Evolutionary conservation across 192 early-diverging fungal species (phyloP).

Genomic region (Backusella psychrophila): DNA sequence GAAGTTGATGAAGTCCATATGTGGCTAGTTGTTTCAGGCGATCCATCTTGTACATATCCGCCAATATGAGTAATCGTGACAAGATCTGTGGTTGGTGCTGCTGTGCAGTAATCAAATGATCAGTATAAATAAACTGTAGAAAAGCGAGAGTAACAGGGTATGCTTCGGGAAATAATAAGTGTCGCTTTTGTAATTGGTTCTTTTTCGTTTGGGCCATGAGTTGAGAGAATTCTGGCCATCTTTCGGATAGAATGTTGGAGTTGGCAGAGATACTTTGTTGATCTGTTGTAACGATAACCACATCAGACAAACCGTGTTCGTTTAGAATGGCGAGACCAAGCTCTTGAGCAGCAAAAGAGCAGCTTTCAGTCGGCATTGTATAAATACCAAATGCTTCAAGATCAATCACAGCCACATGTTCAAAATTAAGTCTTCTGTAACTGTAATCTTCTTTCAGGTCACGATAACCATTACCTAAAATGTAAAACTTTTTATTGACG

Average conservation of each 20-base stretch:
- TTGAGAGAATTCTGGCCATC: slow-evolving; percentile 55
- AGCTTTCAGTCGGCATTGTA: slow-evolving; percentile 45
- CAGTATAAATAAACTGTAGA: slow-evolving; percentile 39
- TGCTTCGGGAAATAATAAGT: slow-evolving; percentile 26
- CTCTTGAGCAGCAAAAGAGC: slow-evolving; percentile 50
- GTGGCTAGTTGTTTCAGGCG: slow-evolving; percentile 55
- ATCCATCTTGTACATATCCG: slow-evolving; percentile 58
- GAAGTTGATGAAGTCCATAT: slow-evolving; percentile 57
- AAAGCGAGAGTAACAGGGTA: slow-evolving; percentile 32
- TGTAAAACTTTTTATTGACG: slow-evolving; percentile 59
- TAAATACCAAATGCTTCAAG: slow-evolving; percentile 72
- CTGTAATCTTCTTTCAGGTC: slow-evolving; percentile 76
- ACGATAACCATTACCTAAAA: slow-evolving; percentile 70
- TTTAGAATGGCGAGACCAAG: slow-evolving; percentile 54
- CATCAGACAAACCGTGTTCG: slow-evolving; percentile 51
- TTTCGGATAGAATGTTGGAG: slow-evolving; percentile 43
- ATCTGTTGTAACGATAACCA: slow-evolving; percentile 53
- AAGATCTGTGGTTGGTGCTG: slow-evolving; percentile 65
- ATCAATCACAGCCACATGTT: slow-evolving; percentile 67
- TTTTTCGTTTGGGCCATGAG: slow-evolving; percentile 20
- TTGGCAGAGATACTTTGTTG: slow-evolving; percentile 50
- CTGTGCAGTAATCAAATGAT: slow-evolving; percentile 59
- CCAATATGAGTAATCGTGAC: slow-evolving; percentile 56
- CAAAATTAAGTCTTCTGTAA: slow-evolving; percentile 74
- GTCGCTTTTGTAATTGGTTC: slow-evolving; percentile 1